A percentile compares a stretch with the other conserved stretches of the same genome.
These are phyloP conservation scores for Herpetomonas samuelpessoai DNA, from an alignment of 208 protist species.

Conservation along the genomic window DNA sequence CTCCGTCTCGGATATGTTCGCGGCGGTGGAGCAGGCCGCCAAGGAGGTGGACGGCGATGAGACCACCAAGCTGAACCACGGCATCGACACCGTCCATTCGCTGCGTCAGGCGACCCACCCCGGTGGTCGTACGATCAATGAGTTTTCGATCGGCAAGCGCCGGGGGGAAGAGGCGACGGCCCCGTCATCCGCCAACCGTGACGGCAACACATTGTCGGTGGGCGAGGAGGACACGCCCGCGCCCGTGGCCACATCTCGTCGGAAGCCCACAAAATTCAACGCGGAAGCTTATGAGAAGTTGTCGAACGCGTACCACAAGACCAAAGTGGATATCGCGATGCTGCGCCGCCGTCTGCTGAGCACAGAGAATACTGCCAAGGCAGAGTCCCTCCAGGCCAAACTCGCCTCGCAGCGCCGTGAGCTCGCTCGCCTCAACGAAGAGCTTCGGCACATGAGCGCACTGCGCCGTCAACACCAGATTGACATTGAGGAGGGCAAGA, in stretches of 20 bases:
- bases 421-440: constrained; percentile 44
- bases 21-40: constrained; percentile 45
- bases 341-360: constrained; percentile 71
- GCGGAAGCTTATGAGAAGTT: constrained; percentile 55
- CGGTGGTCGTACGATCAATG: constrained; percentile 55
- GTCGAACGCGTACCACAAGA: constrained; percentile 78
- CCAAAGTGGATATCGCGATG: constrained; percentile 81
- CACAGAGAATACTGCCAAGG: constrained; percentile 66
- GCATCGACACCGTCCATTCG: constrained; percentile 38
- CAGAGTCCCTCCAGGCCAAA: constrained; percentile 54
- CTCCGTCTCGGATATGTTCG: constrained; percentile 44
- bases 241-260: background rate
- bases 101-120: constrained; percentile 70
- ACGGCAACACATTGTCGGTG: too few species aligned
- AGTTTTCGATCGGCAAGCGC: constrained; percentile 72
- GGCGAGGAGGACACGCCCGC: background rate
- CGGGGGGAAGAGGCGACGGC: constrained; percentile 8
- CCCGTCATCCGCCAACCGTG: too few species aligned
- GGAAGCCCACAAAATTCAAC: constrained; percentile 26
- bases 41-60: constrained; percentile 72
- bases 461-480: constrained; percentile 19
- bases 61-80: constrained; percentile 51
- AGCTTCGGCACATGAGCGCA: constrained; percentile 58
- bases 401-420: constrained; percentile 49
- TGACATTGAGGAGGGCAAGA: constrained; percentile 5